These are phyloP conservation scores for Pholiota conissans DNA, from an alignment of 768 basidiomycete genomes.

Conservation along the genomic window DNA sequence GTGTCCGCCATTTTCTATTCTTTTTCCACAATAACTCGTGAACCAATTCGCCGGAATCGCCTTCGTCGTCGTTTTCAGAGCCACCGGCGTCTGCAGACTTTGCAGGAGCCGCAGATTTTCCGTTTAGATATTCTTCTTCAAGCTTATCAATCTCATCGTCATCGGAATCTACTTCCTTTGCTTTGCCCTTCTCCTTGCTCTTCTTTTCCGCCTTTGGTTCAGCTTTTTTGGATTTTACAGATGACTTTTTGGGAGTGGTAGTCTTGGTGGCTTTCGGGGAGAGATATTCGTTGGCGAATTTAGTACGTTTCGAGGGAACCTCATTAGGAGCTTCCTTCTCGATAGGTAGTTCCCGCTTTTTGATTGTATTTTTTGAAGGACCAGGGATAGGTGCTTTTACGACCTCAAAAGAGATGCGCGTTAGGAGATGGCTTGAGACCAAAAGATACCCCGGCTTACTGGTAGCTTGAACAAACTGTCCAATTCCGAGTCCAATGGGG, in stretches of 20 bases:
- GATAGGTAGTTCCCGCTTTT: conserved; percentile 34
- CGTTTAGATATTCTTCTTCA: conserved; percentile 32
- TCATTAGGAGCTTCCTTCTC: conserved; percentile 11
- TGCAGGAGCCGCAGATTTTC: neutral
- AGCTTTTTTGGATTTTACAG: conserved; percentile 15
- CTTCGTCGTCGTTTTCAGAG: conserved; percentile 22
- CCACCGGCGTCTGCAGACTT: conserved; percentile 16
- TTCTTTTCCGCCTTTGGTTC: conserved; percentile 13
- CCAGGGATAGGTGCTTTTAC: conserved; percentile 19
- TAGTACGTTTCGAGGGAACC: conserved; percentile 25
- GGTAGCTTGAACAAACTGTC: conserved; percentile 61
- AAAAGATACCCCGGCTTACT: conserved; percentile 18
- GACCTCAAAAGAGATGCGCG: conserved; percentile 11
- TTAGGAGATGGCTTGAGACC: neutral
- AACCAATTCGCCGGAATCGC: conserved; percentile 37
- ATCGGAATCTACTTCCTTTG: conserved; percentile 20
- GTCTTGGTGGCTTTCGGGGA: neutral
- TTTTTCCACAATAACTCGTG: conserved; percentile 60
- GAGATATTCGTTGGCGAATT: conserved; percentile 17
- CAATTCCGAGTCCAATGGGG: conserved; percentile 55
- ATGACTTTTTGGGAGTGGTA: conserved; percentile 1
- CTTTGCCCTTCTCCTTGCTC: conserved; percentile 18
- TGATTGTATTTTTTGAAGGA: conserved; percentile 18
- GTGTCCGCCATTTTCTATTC: conserved; percentile 25
- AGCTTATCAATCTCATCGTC: conserved; percentile 31